Evolutionary conservation across 331 rosid species (phyloP), one percentile per base, ranked within the genome.

Genomic region (Erythrophleum ivorense): DNA sequence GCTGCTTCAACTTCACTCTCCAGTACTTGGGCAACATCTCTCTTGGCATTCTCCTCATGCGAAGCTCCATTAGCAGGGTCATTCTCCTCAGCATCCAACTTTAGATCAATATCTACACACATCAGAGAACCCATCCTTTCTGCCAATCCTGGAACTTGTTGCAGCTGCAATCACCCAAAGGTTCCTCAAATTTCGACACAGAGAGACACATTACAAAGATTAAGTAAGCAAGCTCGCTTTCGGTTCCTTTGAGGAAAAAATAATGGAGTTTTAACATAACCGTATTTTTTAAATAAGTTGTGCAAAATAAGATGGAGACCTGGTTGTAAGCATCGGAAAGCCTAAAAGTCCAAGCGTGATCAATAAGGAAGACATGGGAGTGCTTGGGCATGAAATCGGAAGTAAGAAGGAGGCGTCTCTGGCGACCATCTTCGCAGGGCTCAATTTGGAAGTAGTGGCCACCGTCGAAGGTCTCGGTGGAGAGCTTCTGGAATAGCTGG

Each of bases 301-400:
- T 14, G 45, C 15, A 33, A 74, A 57, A 18, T 15, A 9, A 68
- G 54, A 71, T 41, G 34, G 13, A 66, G 65, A 95, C 98, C 98
- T 95, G 98, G 38, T 86, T 87, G 89, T 85, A 89, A 58, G 98
- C 94, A 83, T 90, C 98, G 54, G 96, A 81, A 75, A 93, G 98
- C 76, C 98, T 91, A 87, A 95, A 95, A 78, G 98, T 95, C 98
- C 98, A 95, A 16, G 98, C 98, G 76, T 93, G 98, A 81, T 95
- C 98, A 79, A 95, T 50, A 64, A 95, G 96, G 86, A 95, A 95
- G 68, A 93, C 94, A 54, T 89, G 29, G 65, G 98, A 93, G 50
- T 90, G 49, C 82, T 58, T 82, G 4, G 82, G 24, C 91, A 95
- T 89, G 50, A 77, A 86, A 19, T 88, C 92, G 1, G 93, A 85